Conservation (phyloP, 305 asterid species). For the Andrographis paniculata region DNA sequence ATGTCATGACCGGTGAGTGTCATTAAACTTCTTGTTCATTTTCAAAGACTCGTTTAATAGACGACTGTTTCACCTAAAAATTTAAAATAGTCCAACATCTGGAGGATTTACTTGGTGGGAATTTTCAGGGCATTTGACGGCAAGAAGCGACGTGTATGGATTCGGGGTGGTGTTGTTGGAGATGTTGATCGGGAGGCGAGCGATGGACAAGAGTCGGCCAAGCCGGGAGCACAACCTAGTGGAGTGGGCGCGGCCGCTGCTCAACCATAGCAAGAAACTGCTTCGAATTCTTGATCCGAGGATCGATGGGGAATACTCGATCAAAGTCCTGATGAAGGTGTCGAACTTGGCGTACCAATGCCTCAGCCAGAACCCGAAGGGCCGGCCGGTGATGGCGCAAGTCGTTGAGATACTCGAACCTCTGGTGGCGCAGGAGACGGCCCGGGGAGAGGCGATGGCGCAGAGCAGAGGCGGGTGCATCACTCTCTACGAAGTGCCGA, state of each 20-base stretch:
- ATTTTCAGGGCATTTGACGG: slow-evolving; percentile 61
- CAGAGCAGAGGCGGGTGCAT: slow-evolving; percentile 40
- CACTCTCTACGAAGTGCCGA: slow-evolving; percentile 23
- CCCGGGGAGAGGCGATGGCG: slow-evolving; percentile 29
- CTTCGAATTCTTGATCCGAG: slow-evolving; percentile 62
- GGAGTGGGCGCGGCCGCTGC: slow-evolving; percentile 83
- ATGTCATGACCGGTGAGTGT: slow-evolving; percentile 89
- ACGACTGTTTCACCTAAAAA: too few relatives aligned
- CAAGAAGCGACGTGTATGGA: slow-evolving; percentile 79
- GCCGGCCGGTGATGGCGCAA: slow-evolving; percentile 77
- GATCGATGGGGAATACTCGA: slow-evolving; percentile 69
- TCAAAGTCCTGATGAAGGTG: slow-evolving; percentile 44
- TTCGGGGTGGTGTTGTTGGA: slow-evolving; percentile 85
- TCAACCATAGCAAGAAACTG: slow-evolving; percentile 62
- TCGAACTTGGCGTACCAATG: slow-evolving; percentile 68
- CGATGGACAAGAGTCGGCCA: slow-evolving; percentile 81
- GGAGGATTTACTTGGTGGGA: not conserved
- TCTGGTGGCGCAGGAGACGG: slow-evolving; percentile 36
- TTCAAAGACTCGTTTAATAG: too few relatives aligned
- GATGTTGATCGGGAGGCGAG: slow-evolving; percentile 73
- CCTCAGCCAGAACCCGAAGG: slow-evolving; percentile 85
- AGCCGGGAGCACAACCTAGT: slow-evolving; percentile 88
- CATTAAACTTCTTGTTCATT: too few relatives aligned
- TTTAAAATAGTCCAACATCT: too few relatives aligned
- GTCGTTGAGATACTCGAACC: slow-evolving; percentile 80